Evolutionary conservation across 2,329 filamentous ascomycete species (phyloP), one percentile per base, ranked within the genome.

Genomic region (Clarireedia hainanense): DNA sequence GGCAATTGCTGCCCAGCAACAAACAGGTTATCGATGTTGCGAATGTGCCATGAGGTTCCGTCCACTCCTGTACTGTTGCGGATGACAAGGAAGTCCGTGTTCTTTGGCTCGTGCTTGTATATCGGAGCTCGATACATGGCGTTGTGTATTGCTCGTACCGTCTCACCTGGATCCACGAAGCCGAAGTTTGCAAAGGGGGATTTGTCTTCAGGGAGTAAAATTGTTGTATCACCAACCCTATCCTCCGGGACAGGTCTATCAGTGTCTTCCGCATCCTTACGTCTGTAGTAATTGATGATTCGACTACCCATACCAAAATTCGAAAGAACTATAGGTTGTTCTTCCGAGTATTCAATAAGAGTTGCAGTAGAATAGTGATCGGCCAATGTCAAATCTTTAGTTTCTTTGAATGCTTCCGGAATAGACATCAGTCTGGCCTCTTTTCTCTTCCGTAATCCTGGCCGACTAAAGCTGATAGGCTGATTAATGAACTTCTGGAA

Each of bases 251-350:
- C 66, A 7, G 58, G 79, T 71, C 74, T 65, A 6, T 70, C 69
- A 30, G 65, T 60, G 36, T 80, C 80, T 43, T 79, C 76, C 42
- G 81, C 81, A 68, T 90, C 88, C 66, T 90, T 90, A 57, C 91
- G 84, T 40, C 90, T 88, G 69, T 96, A 96, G 72, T 97, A 99
- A 71, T 99, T 97, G 75, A 97, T 90, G 57, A 99, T 81, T 52
- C 91, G 88, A 70, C 87, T 95, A 52, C 91, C 91, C 94, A 99
- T 99, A 62, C 92, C 94, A 66, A 96, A 96, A 68, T 95, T 96
- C 45, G 92, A 96, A 59, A 99, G 76, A 58, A 95, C 90, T 9
- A 86, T 88, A 0, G 94, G 94, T 60, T 90, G 86, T 66, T 96
- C 91, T 71, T 99, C 94, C 7, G 90, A 95, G 70, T 99, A 99